These are phyloP conservation scores for Polytrichum commune DNA, from an alignment of 225 moss, liverwort and hornwort species.

Conservation along the genomic window DNA sequence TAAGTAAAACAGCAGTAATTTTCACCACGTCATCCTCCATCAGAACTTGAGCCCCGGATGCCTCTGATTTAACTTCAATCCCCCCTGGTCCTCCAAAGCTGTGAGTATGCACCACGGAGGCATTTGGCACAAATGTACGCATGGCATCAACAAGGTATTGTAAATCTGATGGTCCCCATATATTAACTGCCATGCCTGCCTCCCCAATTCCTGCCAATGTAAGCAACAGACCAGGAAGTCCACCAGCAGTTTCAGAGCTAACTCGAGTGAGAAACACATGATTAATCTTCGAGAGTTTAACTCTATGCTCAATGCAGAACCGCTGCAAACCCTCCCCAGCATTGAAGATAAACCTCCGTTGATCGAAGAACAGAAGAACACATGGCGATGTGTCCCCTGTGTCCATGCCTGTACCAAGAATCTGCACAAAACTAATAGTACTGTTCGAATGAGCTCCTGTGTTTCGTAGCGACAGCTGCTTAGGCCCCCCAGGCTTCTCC, in stretches of 20 bases:
- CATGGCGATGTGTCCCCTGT: conserved; percentile 90
- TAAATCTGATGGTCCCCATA: conserved; percentile 94
- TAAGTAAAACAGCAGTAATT: conserved; percentile 78
- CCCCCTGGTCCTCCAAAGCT: conserved; percentile 62
- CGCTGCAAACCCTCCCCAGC: conserved; percentile 99
- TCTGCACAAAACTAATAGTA: conserved; percentile 94
- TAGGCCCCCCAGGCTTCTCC: conserved; percentile 48
- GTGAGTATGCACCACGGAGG: conserved; percentile 85
- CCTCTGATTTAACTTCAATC: conserved; percentile 22
- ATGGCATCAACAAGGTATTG: conserved; percentile 93
- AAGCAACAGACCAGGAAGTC: conserved; percentile 88
- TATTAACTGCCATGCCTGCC: conserved; percentile 85
- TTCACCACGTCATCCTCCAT: conserved; percentile 89
- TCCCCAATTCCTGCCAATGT: conserved; percentile 89
- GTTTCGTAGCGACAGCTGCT: conserved; percentile 65
- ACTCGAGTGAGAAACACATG: conserved; percentile 98
- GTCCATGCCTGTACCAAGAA: conserved; percentile 99
- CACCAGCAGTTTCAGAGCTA: conserved; percentile 92
- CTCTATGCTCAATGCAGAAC: conserved; percentile 98
- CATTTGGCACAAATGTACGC: conserved; percentile 94
- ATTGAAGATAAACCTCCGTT: conserved; percentile 93
- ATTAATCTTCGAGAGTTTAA: conserved; percentile 98
- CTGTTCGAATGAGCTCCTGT: conserved; percentile 73
- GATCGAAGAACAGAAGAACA: conserved; percentile 98
- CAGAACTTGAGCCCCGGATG: conserved; percentile 42